Evolutionary conservation across 1,284 basidiomycete species (phyloP), one percentile per base, ranked within the genome.

Genomic region (Cryptococcus floricola): DNA sequence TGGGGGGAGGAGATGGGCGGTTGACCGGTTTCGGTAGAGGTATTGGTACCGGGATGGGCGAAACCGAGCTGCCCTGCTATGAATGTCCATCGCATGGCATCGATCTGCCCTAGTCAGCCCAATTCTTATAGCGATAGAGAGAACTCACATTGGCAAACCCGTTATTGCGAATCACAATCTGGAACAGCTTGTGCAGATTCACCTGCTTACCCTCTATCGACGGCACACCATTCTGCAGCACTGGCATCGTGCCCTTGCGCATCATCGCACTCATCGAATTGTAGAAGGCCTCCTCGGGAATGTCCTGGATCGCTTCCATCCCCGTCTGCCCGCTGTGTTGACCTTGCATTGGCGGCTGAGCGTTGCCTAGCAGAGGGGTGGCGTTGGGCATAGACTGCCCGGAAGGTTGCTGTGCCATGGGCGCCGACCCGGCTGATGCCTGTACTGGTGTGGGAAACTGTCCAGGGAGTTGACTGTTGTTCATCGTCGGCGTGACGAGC

Each of bases 41-140:
- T 23, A 13, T 42, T 42, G 41, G 41, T n/a, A 37, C 50, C 48
- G 16, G 54, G 50, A 27, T 64, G 60, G 38, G 47, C 57, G 48
- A 70, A 68, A n/a, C 70, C 70, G 14, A 70, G 56, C 41, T 61
- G 53, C 16, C 65, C 70, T 19, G 63, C 70, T 3, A 73, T 53
- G 42, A 59, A 56, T 2, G 60, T 58, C 70, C 70, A 73, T 28
- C 53, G 47, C 13, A 55, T 42, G 18, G 42, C 43, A 13, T 60
- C 59, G 38, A 60, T 60, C 59, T 60, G 37, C 37, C 4, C n/a
- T 46, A 19, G 10, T 46, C 48, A 37, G 23, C 52, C 44, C 43
- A 41, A 34, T 50, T 28, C 12, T 3, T 19, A 49, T 39, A 50
- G 42, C 31, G 3, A 31, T 18, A 46, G 31, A 7, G n/a, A 9